Evolutionary conservation across 1,139 yeast genomes (phyloP).

Genomic region (Yamadazyma spencermartinsiae): DNA sequence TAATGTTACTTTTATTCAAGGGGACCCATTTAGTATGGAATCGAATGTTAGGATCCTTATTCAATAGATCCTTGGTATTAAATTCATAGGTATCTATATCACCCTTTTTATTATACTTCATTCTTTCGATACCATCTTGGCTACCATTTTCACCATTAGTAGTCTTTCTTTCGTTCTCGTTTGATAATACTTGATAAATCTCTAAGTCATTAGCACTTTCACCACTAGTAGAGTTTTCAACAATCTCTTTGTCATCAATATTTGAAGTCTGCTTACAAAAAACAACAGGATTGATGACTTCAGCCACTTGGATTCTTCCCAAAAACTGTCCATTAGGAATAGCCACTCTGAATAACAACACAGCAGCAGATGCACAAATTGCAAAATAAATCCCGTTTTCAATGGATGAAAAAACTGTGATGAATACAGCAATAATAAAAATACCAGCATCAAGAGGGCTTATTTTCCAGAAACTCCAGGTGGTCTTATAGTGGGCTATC

Average conservation of each 20-base stretch:
- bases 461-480: slow-evolving; percentile 74
- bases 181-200: slow-evolving; percentile 44
- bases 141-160: slow-evolving; percentile 14
- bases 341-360: slow-evolving; percentile 71
- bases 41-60: slow-evolving; percentile 31
- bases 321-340: slow-evolving; percentile 81
- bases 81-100: slow-evolving; percentile 15
- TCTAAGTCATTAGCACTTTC: slow-evolving; percentile 32
- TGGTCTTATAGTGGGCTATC: slow-evolving; percentile 68
- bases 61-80: slow-evolving; percentile 25
- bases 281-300: slow-evolving; percentile 61
- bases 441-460: slow-evolving; percentile 77
- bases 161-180: slow-evolving; percentile 4
- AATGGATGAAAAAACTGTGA: slow-evolving; percentile 79
- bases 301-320: slow-evolving; percentile 73
- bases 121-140: slow-evolving; percentile 16
- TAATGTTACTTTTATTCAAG: slow-evolving; percentile 54
- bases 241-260: slow-evolving; percentile 10
- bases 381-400: slow-evolving; percentile 93
- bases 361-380: slow-evolving; percentile 78
- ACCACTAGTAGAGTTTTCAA: slow-evolving; percentile 11
- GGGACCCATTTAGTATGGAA: slow-evolving; percentile 86
- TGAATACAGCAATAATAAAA: slow-evolving; percentile 72
- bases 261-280: slow-evolving; percentile 12
- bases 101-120: slow-evolving; percentile 21